These are phyloP conservation scores for Cicer cuneatum DNA, from an alignment of 306 rosid genomes.

Conservation along the genomic window DNA sequence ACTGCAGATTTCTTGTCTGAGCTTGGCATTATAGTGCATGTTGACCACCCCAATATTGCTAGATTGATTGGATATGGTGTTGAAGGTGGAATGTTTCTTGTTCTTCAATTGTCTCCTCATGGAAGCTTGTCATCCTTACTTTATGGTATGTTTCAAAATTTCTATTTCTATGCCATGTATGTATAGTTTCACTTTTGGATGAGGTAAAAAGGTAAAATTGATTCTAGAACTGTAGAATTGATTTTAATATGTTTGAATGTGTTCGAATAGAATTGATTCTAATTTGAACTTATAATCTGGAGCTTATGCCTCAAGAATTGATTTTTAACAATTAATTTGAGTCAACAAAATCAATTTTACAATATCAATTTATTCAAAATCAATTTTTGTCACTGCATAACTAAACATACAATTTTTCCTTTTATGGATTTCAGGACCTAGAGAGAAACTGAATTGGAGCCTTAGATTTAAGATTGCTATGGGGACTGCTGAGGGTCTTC, in stretches of 20 bases:
- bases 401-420: not conserved
- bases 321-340: no score
- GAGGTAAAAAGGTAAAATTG: no score
- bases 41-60: constrained; percentile 93
- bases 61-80: constrained; percentile 93
- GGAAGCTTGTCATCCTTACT: constrained; percentile 90
- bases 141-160: constrained; percentile 62
- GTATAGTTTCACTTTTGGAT: no score
- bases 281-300: no score
- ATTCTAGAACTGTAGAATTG: no score
- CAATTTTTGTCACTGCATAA: no score
- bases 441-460: constrained; percentile 82
- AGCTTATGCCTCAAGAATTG: no score
- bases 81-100: constrained; percentile 99
- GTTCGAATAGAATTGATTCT: no score
- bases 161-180: no score
- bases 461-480: constrained; percentile 71
- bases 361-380: no score
- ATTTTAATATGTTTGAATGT: no score
- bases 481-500: constrained; percentile 91
- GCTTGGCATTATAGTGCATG: constrained; percentile 96
- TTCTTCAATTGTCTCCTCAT: constrained; percentile 92
- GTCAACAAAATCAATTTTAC: no score
- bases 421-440: constrained; percentile 58
- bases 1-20: constrained; percentile 95